Evolutionary conservation across 2,329 filamentous ascomycete species (phyloP).

Genomic region (Aureobasidium sp.): DNA sequence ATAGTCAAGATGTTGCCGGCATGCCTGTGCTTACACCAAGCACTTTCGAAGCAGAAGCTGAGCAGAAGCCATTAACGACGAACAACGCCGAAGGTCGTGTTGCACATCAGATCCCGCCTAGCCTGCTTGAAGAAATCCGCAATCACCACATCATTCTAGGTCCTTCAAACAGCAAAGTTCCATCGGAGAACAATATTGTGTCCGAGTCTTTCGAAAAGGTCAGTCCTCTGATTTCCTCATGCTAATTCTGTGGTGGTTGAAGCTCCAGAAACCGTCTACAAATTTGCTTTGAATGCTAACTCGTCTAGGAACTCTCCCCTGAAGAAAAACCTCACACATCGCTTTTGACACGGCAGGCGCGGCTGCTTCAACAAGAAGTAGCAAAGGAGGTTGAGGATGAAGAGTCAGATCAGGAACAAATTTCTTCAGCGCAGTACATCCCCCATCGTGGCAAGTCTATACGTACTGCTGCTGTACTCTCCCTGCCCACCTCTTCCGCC

Average conservation of each 20-base stretch:
- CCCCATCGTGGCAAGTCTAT: slow-evolving; percentile 53
- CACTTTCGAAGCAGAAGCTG: slow-evolving; percentile 8
- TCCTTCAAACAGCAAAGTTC: slow-evolving; percentile 10
- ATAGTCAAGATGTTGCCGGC: not conserved
- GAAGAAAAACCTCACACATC: not conserved
- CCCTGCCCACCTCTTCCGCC: not conserved
- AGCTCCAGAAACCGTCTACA: not conserved
- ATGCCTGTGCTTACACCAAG: not conserved
- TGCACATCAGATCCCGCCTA: slow-evolving; percentile 38
- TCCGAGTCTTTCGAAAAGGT: slow-evolving; percentile 5
- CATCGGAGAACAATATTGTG: not conserved
- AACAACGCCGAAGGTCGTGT: slow-evolving; percentile 15
- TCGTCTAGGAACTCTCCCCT: not conserved
- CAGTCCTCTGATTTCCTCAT: not conserved
- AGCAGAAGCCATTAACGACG: slow-evolving; percentile 4
- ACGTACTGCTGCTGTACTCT: not conserved
- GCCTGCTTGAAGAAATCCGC: slow-evolving; percentile 50
- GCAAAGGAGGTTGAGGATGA: slow-evolving; percentile 41
- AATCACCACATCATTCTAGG: slow-evolving; percentile 38
- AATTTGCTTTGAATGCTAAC: not conserved
- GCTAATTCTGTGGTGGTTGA: too few species aligned
- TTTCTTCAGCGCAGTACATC: slow-evolving; percentile 77
- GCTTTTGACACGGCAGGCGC: slow-evolving; percentile 10
- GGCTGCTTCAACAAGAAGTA: slow-evolving; percentile 16
- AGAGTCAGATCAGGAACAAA: slow-evolving; percentile 74